These are phyloP conservation scores for Cercospora sp. DNA, from an alignment of 2,329 filamentous ascomycete genomes.

Conservation along the genomic window DNA sequence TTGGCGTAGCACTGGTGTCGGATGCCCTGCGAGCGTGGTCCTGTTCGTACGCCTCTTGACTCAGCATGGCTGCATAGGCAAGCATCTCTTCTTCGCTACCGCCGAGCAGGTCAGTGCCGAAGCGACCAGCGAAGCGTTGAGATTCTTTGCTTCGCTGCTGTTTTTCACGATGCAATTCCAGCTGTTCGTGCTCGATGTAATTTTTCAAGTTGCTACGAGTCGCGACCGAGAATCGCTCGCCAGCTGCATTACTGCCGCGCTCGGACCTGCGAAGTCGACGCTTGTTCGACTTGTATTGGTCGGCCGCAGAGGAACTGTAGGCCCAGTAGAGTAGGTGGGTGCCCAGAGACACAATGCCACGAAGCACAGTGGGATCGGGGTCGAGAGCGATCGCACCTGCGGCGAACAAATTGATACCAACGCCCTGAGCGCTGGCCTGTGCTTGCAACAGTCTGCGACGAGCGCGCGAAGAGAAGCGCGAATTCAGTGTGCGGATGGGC, in stretches of 20 bases:
- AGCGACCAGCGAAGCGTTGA: slow-evolving; percentile 72
- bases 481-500: slow-evolving; percentile 83
- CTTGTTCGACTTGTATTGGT: slow-evolving; percentile 74
- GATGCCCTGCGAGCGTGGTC: slow-evolving; percentile 52
- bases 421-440: slow-evolving; percentile 65
- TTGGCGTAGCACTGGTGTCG: slow-evolving; percentile 43
- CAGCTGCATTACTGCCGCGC: slow-evolving; percentile 60
- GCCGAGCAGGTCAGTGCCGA: slow-evolving; percentile 74
- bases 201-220: slow-evolving; percentile 71
- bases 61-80: slow-evolving; percentile 63
- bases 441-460: slow-evolving; percentile 72
- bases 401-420: slow-evolving; percentile 75
- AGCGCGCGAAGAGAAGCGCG: slow-evolving; percentile 77
- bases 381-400: slow-evolving; percentile 84
- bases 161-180: slow-evolving; percentile 75
- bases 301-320: slow-evolving; percentile 77
- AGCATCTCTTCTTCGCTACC: slow-evolving; percentile 63
- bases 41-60: slow-evolving; percentile 57
- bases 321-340: slow-evolving; percentile 90
- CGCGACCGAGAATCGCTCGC: slow-evolving; percentile 61
- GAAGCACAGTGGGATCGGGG: slow-evolving; percentile 79
- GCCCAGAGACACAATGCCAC: slow-evolving; percentile 84
- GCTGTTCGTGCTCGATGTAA: slow-evolving; percentile 83
- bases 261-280: slow-evolving; percentile 73
- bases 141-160: slow-evolving; percentile 66